phyloP scores from a whole-genome alignment of 2,329 filamentous ascomycete genomes.

The Fusarium sp. region DNA sequence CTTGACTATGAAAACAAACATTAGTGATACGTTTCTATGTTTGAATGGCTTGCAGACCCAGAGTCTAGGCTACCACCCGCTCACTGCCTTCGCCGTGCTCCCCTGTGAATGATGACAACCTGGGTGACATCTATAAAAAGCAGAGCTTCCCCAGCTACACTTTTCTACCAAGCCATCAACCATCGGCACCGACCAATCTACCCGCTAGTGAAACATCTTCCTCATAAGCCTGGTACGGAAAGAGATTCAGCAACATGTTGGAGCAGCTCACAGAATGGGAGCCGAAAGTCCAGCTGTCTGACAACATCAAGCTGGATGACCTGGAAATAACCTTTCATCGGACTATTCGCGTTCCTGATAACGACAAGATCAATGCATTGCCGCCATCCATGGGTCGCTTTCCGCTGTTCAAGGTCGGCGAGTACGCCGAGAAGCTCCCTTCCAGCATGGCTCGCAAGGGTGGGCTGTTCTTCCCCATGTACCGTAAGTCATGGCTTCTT shows the following conservation, averaged over 20 bases:
- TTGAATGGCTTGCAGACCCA: too few species aligned
- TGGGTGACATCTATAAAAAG: too few species aligned
- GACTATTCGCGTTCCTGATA: slow-evolving; percentile 5
- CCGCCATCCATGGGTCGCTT: slow-evolving; percentile 2
- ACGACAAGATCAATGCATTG: not conserved
- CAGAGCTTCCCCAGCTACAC: too few species aligned
- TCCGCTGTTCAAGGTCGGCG: not conserved
- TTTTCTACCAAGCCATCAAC: too few species aligned
- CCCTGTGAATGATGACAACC: too few species aligned
- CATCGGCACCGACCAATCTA: too few species aligned
- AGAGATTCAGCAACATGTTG: not conserved
- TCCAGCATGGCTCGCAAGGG: not conserved
- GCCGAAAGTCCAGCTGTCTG: not conserved
- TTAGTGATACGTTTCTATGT: too few species aligned
- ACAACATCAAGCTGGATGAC: not conserved
- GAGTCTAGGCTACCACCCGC: too few species aligned
- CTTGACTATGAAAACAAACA: too few species aligned
- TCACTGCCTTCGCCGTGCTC: too few species aligned
- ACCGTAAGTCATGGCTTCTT: not conserved
- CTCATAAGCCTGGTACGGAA: too few species aligned
- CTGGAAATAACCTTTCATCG: slow-evolving; percentile 11
- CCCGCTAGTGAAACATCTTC: too few species aligned
- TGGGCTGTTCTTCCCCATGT: slow-evolving; percentile 9
- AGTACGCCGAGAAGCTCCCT: not conserved
- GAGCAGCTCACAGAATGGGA: not conserved